phyloP scores from a whole-genome alignment of 768 basidiomycete species.

The Podaxis sp. region DNA sequence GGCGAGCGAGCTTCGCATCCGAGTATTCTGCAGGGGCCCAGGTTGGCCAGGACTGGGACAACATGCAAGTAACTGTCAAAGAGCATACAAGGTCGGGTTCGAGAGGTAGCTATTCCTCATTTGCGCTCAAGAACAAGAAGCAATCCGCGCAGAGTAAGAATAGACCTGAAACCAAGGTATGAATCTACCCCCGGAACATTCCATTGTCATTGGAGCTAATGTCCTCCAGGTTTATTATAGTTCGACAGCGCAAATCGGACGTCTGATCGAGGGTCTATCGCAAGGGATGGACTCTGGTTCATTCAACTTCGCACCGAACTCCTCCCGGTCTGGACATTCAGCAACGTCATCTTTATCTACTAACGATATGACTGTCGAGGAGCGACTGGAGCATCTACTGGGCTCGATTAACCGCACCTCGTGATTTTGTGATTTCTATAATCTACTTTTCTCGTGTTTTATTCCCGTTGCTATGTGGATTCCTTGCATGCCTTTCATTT shows the following conservation, averaged over 20 bases:
- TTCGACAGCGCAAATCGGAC: conserved; percentile 75
- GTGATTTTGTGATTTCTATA: conserved; percentile 24
- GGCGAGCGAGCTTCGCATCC: conserved; percentile 70
- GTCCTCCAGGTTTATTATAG: conserved; percentile 66
- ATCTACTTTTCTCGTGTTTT: conserved; percentile 20
- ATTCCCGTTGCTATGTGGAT: conserved; percentile 19
- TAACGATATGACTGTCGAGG: conserved; percentile 69
- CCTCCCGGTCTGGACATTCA: conserved; percentile 45
- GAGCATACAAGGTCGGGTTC: conserved; percentile 69
- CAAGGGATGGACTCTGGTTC: conserved; percentile 80
- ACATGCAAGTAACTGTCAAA: conserved; percentile 72
- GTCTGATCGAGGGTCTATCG: conserved; percentile 80
- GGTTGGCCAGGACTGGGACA: conserved; percentile 39
- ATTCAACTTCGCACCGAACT: conserved; percentile 65
- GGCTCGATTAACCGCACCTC: conserved; percentile 35
- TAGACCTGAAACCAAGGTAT: conserved; percentile 83
- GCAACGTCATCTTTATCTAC: conserved; percentile 65
- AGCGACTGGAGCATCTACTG: conserved; percentile 73
- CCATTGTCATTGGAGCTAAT: conserved; percentile 26
- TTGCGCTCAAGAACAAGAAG: conserved; percentile 59
- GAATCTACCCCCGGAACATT: conserved; percentile 21
- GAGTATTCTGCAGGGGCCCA: conserved; percentile 60
- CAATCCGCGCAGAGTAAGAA: conserved; percentile 40
- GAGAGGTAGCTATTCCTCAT: conserved; percentile 62
- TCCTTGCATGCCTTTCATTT: conserved; percentile 17